Base-by-base conservation (phyloP, 2,329 filamentous ascomycete species). In the Alternaria tenuissima region DNA sequence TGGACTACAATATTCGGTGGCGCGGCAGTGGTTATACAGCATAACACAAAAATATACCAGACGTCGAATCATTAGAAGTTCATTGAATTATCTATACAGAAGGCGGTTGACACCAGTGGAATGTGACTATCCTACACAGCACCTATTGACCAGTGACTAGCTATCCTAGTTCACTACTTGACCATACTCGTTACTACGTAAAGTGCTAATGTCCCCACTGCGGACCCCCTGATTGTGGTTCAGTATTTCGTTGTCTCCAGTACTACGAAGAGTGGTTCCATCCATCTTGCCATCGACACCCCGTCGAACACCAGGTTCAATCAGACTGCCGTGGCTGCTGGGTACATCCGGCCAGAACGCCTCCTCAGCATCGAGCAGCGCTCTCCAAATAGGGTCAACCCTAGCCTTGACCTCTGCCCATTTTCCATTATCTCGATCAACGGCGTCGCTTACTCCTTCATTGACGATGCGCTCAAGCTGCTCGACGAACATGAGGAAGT, bases 401-500 rank as follows among this genome's bases (percentile, higher is more conserved):
- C 75, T 62, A 8, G 49, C 47, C 57, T 68, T 64, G 6, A 77
- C 63, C 36, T 71, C 62, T 26, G 30, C 49, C 67, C 65, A 72
- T 53, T 55, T 46, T 36, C 38, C 58, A 14, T 72, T 66, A 43
- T 77, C 67, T 3, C 57, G 54, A 3, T 52, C 53, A 0, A 73
- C 63, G 1, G 66, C 73, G 18, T 66, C 36, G 30, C 63, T 52
- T 0, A 76, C 72, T 16, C 69, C 73, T 34, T 82, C 80, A 72
- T 90, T 86, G 57, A 89, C 79, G 7, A 89, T 80, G 22, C 72
- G 76, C 26, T 82, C 85, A 56, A 90, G 79, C 49, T 79, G 76
- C 54, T 83, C 78, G 14, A 90, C 88, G 78, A 90, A 89, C 52
- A 67, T 77, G 38, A 80, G 80, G 72, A 91, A 91, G 68, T 88